Percentiles rank a stretch among this genome's conserved stretches.
Conservation (phyloP, 306 rosid genomes). For the Notholithocarpus densiflorus region DNA sequence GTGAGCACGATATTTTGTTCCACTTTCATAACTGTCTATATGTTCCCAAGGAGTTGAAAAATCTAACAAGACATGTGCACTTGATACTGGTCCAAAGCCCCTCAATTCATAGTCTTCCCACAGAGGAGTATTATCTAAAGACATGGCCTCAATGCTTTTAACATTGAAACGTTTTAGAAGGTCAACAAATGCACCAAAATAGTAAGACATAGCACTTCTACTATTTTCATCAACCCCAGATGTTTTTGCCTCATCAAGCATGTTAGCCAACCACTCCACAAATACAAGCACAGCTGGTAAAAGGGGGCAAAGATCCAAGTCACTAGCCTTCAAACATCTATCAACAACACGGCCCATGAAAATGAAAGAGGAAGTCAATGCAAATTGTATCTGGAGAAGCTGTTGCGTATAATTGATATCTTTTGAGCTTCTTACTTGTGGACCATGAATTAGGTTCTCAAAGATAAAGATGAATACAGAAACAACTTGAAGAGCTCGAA, state of each 20-base stretch:
- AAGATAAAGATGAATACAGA: slow-evolving; percentile 62
- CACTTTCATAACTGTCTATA: slow-evolving; percentile 49
- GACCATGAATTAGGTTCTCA: slow-evolving; percentile 38
- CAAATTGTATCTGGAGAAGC: slow-evolving; percentile 46
- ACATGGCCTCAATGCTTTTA: slow-evolving; percentile 28
- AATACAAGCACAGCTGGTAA: slow-evolving; percentile 78
- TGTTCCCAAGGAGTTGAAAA: slow-evolving; percentile 56
- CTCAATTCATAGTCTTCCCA: slow-evolving; percentile 98
- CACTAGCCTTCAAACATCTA: slow-evolving; percentile 52
- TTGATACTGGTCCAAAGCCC: slow-evolving; percentile 65
- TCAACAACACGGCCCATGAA: slow-evolving; percentile 76
- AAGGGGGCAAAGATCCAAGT: slow-evolving; percentile 54
- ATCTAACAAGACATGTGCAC: slow-evolving; percentile 49
- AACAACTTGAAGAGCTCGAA: slow-evolving; percentile 68
- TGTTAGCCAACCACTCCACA: slow-evolving; percentile 68
- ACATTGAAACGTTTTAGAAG: slow-evolving; percentile 43
- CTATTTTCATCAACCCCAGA: slow-evolving; percentile 48
- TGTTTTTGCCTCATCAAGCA: slow-evolving; percentile 36
- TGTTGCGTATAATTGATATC: slow-evolving; percentile 35
- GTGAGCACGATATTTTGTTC: slow-evolving; percentile 44
- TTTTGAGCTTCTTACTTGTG: slow-evolving; percentile 32
- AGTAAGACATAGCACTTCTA: slow-evolving; percentile 58
- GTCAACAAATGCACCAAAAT: slow-evolving; percentile 46
- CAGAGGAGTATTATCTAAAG: slow-evolving; percentile 44
- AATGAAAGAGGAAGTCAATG: slow-evolving; percentile 56